A percentile compares a stretch with the other conserved stretches of the same genome.
Conservation (phyloP, 768 basidiomycete species). For the Tylopilus balloui region DNA sequence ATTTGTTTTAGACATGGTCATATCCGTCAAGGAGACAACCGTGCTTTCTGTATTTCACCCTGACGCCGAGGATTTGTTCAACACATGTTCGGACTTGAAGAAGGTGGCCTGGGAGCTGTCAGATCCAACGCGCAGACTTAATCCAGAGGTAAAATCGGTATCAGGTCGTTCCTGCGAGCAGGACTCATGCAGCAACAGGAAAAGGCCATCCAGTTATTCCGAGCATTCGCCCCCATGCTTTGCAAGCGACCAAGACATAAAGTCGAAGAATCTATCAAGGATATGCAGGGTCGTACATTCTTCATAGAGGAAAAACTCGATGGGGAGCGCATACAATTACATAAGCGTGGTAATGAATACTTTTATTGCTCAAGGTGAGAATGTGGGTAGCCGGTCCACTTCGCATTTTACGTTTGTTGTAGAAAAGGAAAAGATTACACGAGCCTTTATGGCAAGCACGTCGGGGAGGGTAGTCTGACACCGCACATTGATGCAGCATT, state of each 20-base stretch:
- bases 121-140: conserved; percentile 65
- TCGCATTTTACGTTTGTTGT: conserved; percentile 1
- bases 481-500: conserved; percentile 79
- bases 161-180: too few relatives aligned
- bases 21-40: conserved; percentile 91
- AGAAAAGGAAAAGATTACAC: conserved; percentile 92
- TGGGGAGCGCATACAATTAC: conserved; percentile 94
- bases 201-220: conserved; percentile 77
- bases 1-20: conserved; percentile 66
- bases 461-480: conserved; percentile 82
- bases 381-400: neutral
- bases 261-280: conserved; percentile 78
- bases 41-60: conserved; percentile 90
- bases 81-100: conserved; percentile 94
- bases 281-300: conserved; percentile 77
- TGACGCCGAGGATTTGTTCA: conserved; percentile 90
- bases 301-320: conserved; percentile 97
- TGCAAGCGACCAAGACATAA: conserved; percentile 83
- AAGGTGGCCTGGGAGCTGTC: conserved; percentile 87
- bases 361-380: conserved; percentile 86
- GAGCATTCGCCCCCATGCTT: conserved; percentile 91
- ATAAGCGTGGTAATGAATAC: conserved; percentile 87
- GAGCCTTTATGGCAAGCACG: conserved; percentile 83
- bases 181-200: conserved; percentile 47
- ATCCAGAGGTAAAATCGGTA: conserved; percentile 43